A percentile compares a stretch with the other conserved stretches of the same genome.
phyloP scores from a whole-genome alignment of 2,329 filamentous ascomycete genomes.

The Xylaria digitata region DNA sequence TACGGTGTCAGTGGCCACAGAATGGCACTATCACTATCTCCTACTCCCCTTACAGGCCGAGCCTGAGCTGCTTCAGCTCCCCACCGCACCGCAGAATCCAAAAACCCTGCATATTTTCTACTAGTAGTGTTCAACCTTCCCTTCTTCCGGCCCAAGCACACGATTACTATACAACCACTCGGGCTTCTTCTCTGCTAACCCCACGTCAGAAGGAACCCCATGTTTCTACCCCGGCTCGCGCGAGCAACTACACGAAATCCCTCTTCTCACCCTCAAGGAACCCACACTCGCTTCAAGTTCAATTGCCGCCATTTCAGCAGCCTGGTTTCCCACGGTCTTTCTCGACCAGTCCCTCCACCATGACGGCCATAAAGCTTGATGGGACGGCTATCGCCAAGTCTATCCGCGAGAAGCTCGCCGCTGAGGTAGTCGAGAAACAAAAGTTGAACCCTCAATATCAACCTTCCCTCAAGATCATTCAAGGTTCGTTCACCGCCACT shows the following conservation, averaged over 20 bases:
- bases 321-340: slow-evolving; percentile 50
- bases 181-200: slow-evolving; percentile 33
- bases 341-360: slow-evolving; percentile 67
- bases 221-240: slow-evolving; percentile 22
- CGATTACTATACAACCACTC: slow-evolving; percentile 37
- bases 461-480: slow-evolving; percentile 92
- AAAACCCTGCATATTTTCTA: slow-evolving; percentile 42
- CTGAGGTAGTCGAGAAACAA: slow-evolving; percentile 85
- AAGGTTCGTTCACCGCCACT: slow-evolving; percentile 69
- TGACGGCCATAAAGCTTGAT: slow-evolving; percentile 93
- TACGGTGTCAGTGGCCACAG: background rate
- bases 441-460: slow-evolving; percentile 85
- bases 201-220: slow-evolving; percentile 32
- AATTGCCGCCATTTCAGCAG: slow-evolving; percentile 33
- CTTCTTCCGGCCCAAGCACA: slow-evolving; percentile 33
- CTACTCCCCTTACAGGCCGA: slow-evolving; percentile 5
- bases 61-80: slow-evolving; percentile 30
- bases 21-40: background rate
- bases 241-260: slow-evolving; percentile 27
- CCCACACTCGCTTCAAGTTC: slow-evolving; percentile 24
- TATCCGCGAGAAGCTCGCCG: slow-evolving; percentile 84
- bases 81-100: slow-evolving; percentile 44
- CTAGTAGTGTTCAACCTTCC: slow-evolving; percentile 24
- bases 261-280: slow-evolving; percentile 20
- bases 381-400: slow-evolving; percentile 93